phyloP scores from a whole-genome alignment of 2,329 filamentous ascomycete species.

The Beauveria australis region DNA sequence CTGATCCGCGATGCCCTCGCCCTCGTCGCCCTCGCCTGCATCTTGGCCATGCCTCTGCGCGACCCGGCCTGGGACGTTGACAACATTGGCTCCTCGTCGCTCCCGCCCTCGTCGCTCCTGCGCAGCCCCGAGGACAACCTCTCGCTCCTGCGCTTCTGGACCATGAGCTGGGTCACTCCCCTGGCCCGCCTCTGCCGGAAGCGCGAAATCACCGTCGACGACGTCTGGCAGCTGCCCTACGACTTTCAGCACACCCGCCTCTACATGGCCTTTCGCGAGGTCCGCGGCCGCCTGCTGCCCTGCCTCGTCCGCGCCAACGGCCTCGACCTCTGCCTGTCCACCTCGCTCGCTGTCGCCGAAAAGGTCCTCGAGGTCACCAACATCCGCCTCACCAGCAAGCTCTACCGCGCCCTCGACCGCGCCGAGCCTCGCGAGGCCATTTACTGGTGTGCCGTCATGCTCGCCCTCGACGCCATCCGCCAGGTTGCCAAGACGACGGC shows the following conservation, averaged over 20 bases:
- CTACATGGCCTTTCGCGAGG: constrained; percentile 64
- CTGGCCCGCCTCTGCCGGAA: constrained; percentile 57
- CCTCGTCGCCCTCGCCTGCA: constrained; percentile 21
- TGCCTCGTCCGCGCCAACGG: constrained; percentile 70
- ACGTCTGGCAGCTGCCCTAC: constrained; percentile 73
- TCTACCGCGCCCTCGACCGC: constrained; percentile 27
- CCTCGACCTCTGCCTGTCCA: constrained; percentile 65
- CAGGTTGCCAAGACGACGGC: constrained; percentile 28
- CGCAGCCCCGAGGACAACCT: constrained; percentile 72
- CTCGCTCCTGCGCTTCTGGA: constrained; percentile 75
- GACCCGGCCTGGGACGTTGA: constrained; percentile 25
- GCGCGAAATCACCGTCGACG: constrained; percentile 63
- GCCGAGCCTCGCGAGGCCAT: constrained; percentile 22
- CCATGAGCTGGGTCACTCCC: constrained; percentile 73
- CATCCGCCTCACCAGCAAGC: constrained; percentile 28
- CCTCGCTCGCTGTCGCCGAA: constrained; percentile 50
- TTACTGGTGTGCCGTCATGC: constrained; percentile 30
- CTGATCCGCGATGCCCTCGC: constrained; percentile 18
- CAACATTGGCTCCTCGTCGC: constrained; percentile 23
- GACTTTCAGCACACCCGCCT: constrained; percentile 75
- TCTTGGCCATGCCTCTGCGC: constrained; percentile 30
- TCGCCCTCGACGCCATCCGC: constrained; percentile 24
- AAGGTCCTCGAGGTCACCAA: constrained; percentile 29
- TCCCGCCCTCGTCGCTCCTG: constrained; percentile 29
- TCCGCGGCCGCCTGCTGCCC: constrained; percentile 63